Conservation (phyloP, 2,329 filamentous ascomycete genomes). For the Proliferodiscus dingleyae region DNA sequence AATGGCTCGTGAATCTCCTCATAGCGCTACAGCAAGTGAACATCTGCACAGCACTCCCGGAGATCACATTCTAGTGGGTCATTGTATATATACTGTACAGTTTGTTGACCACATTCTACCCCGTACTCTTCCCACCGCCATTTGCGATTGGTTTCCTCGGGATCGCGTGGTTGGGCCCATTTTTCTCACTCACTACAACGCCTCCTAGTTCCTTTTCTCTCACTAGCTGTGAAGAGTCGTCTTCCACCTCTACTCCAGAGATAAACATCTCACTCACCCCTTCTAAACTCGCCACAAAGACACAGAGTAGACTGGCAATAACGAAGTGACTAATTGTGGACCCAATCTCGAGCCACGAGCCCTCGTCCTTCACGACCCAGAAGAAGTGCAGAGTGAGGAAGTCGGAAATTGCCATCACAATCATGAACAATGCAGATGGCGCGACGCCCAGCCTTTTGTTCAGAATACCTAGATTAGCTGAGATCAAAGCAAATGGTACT, state of each 20-base stretch:
- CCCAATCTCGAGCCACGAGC: constrained; percentile 95
- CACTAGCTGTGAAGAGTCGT: constrained; percentile 18
- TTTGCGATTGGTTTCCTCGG: constrained; percentile 9
- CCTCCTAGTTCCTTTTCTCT: constrained; percentile 28
- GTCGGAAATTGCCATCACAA: constrained; percentile 87
- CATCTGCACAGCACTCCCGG: too few relatives aligned
- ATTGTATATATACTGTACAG: neutral
- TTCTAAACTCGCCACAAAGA: constrained; percentile 87
- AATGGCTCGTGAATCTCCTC: too few relatives aligned
- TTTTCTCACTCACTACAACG: constrained; percentile 12
- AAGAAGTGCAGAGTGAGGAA: constrained; percentile 94
- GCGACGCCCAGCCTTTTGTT: constrained; percentile 80
- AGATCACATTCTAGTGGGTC: neutral
- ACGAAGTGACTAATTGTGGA: constrained; percentile 94
- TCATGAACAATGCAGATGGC: constrained; percentile 86
- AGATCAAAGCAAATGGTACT: constrained; percentile 88
- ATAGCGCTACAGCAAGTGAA: too few relatives aligned
- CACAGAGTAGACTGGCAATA: constrained; percentile 82
- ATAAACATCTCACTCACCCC: constrained; percentile 80
- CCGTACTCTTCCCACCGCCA: constrained; percentile 7
- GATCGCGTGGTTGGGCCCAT: constrained; percentile 13
- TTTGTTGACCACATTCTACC: neutral
- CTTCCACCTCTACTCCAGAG: constrained; percentile 66
- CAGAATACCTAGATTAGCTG: constrained; percentile 87
- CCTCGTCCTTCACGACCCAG: constrained; percentile 94